A percentile compares a stretch with the other conserved stretches of the same genome.
These are phyloP conservation scores for Claviceps paspali DNA, from an alignment of 2,329 filamentous ascomycete genomes.

Conservation along the genomic window DNA sequence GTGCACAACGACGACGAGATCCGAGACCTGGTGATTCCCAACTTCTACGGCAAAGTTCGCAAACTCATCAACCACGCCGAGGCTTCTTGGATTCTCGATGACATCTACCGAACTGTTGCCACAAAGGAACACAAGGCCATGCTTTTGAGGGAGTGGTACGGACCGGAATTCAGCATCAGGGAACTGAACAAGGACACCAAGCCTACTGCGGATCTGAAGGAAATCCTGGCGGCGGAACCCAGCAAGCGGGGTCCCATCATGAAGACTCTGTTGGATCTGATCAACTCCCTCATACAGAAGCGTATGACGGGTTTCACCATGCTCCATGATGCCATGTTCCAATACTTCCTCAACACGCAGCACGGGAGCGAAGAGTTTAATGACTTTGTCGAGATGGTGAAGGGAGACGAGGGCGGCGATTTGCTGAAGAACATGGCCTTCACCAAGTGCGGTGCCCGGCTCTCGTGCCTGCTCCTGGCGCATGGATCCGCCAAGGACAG, in stretches of 20 bases:
- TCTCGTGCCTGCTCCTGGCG: slow-evolving; percentile 70
- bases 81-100: slow-evolving; percentile 93
- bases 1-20: slow-evolving; percentile 83
- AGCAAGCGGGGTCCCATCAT: slow-evolving; percentile 82
- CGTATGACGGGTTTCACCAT: slow-evolving; percentile 94
- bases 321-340: slow-evolving; percentile 94
- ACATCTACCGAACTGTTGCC: slow-evolving; percentile 82
- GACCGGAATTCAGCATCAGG: slow-evolving; percentile 78
- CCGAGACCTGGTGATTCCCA: slow-evolving; percentile 74
- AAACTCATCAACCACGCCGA: slow-evolving; percentile 92
- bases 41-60: slow-evolving; percentile 89
- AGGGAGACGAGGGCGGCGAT: slow-evolving; percentile 82
- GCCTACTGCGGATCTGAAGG: slow-evolving; percentile 51
- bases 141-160: slow-evolving; percentile 90
- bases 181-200: slow-evolving; percentile 39
- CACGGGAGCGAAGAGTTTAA: slow-evolving; percentile 65
- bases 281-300: slow-evolving; percentile 90
- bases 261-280: slow-evolving; percentile 69
- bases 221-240: slow-evolving; percentile 61
- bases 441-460: slow-evolving; percentile 70
- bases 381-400: slow-evolving; percentile 80
- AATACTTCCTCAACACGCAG: slow-evolving; percentile 77
- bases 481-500: slow-evolving; percentile 84
- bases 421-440: slow-evolving; percentile 92
- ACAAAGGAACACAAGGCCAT: slow-evolving; percentile 73